Percentiles rank a stretch among this genome's conserved stretches.
Conservation (phyloP, 495 filamentous ascomycete genomes). For the Penicillium arizonense region DNA sequence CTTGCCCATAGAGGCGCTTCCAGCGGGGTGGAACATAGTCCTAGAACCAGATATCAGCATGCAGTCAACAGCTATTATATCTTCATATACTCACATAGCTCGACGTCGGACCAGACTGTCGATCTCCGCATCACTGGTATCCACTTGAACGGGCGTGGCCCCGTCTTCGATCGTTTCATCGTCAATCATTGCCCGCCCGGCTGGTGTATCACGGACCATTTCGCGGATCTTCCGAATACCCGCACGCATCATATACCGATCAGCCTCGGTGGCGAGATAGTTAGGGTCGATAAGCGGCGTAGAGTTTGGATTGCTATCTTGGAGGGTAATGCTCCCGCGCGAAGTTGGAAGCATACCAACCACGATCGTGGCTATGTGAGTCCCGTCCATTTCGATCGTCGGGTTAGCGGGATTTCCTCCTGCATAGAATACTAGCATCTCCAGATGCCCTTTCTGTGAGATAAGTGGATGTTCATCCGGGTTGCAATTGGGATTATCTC, state of each 20-base stretch:
- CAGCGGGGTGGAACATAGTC: constrained; percentile 28
- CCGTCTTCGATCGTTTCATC: constrained; percentile 19
- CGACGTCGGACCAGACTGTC: constrained; percentile 20
- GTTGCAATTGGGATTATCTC: too few relatives aligned
- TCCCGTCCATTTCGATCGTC: constrained; percentile 27
- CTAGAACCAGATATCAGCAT: constrained; percentile 23
- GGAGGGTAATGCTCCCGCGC: constrained; percentile 39
- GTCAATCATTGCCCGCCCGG: constrained; percentile 2
- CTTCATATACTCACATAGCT: neutral
- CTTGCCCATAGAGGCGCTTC: constrained; percentile 39
- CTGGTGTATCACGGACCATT: constrained; percentile 16
- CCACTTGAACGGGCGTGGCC: constrained; percentile 6
- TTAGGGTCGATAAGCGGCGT: constrained; percentile 42
- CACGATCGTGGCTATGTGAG: constrained; percentile 30
- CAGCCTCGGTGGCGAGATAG: constrained; percentile 38
- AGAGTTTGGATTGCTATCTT: constrained; percentile 24
- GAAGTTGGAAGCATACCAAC: constrained; percentile 37
- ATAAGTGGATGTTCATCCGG: too few relatives aligned
- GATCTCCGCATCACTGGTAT: constrained; percentile 23
- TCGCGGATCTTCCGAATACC: constrained; percentile 16
- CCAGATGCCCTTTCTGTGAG: too few relatives aligned
- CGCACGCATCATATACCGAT: constrained; percentile 22
- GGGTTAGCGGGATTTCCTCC: too few relatives aligned
- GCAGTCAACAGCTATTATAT: too few relatives aligned
- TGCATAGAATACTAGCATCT: too few relatives aligned